Evolutionary conservation across 2,329 filamentous ascomycete species (phyloP).

Genomic region (Endothia cerciana): DNA sequence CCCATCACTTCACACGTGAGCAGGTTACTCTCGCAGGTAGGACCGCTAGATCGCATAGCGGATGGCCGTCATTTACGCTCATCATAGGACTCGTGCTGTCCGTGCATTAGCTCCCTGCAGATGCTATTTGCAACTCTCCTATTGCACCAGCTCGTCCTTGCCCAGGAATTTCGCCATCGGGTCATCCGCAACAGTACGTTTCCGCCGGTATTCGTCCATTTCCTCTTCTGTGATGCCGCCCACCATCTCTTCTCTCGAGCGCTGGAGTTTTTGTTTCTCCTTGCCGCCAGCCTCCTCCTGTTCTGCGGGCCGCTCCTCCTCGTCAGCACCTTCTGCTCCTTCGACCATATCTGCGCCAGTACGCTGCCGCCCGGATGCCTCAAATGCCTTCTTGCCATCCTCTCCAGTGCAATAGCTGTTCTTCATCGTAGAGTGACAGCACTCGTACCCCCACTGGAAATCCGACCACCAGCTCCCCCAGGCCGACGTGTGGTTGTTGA

Average conservation of each 20-base stretch:
- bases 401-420: slow-evolving; percentile 98
- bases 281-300: slow-evolving; percentile 35
- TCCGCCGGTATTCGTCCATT: slow-evolving; percentile 82
- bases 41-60: background rate
- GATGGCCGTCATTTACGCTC: background rate
- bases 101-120: slow-evolving; percentile 22
- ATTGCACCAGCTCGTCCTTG: slow-evolving; percentile 67
- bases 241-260: slow-evolving; percentile 78
- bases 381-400: slow-evolving; percentile 79
- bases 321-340: slow-evolving; percentile 32
- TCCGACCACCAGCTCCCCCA: slow-evolving; percentile 98
- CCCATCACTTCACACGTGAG: no score
- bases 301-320: slow-evolving; percentile 40
- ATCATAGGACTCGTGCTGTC: background rate
- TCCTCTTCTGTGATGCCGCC: slow-evolving; percentile 80
- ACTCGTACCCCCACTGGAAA: slow-evolving; percentile 95
- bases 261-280: slow-evolving; percentile 59
- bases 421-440: slow-evolving; percentile 90
- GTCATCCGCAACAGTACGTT: slow-evolving; percentile 74
- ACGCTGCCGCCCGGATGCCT: slow-evolving; percentile 70
- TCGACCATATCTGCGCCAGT: slow-evolving; percentile 49
- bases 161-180: slow-evolving; percentile 85
- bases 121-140: slow-evolving; percentile 30
- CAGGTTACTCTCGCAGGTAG: background rate
- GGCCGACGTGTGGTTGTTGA: slow-evolving; percentile 89